These are phyloP conservation scores for Phytophthora hibernalis DNA, from an alignment of 352 stramenopile species.

Conservation along the genomic window DNA sequence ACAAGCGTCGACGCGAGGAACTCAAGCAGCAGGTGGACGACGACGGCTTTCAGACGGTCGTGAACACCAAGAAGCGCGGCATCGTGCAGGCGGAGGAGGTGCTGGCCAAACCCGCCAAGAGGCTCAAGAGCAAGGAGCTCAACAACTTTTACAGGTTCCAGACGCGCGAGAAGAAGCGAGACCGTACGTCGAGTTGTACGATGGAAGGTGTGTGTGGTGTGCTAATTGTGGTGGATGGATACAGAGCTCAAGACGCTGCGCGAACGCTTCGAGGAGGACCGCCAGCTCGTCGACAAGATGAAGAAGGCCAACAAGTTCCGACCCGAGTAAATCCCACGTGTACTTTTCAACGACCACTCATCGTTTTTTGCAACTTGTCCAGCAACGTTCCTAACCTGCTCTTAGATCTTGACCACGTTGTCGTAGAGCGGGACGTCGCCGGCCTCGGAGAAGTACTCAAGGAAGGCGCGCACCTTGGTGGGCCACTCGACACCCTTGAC, in stretches of 20 bases:
- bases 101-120: constrained; percentile 70
- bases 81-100: constrained; percentile 56
- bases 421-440: constrained; percentile 57
- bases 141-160: constrained; percentile 90
- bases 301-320: constrained; percentile 85
- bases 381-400: not conserved
- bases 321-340: constrained; percentile 65
- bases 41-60: constrained; percentile 85
- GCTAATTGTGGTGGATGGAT: constrained; percentile 16
- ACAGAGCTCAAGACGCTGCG: constrained; percentile 83
- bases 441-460: constrained; percentile 51
- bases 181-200: constrained; percentile 57
- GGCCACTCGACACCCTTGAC: constrained; percentile 62
- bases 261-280: constrained; percentile 87
- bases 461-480: constrained; percentile 52
- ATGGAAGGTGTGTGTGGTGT: not conserved
- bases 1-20: constrained; percentile 66
- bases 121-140: constrained; percentile 85
- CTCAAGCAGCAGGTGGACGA: constrained; percentile 84
- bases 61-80: constrained; percentile 83
- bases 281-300: constrained; percentile 79
- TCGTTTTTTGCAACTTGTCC: constrained; percentile 1
- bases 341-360: constrained; percentile 11
- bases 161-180: constrained; percentile 86
- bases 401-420: constrained; percentile 57